Evolutionary conservation across 495 filamentous ascomycete genomes (phyloP).

Genomic region (Xylaria longipes): DNA sequence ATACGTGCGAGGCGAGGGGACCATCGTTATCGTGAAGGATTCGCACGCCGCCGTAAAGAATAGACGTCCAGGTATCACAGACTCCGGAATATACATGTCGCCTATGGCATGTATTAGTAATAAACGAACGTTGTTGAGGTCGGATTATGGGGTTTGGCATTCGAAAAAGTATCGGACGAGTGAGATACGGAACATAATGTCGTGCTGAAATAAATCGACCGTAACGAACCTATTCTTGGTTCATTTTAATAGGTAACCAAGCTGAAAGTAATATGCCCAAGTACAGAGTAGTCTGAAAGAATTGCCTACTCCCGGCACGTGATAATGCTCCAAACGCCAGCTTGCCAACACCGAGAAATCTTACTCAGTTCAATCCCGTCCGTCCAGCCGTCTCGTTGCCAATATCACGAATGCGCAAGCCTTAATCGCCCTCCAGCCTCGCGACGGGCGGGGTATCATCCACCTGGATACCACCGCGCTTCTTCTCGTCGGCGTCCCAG

Average conservation of each 20-base stretch:
- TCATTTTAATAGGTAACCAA: not conserved
- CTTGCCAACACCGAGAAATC: not conserved
- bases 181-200: not conserved
- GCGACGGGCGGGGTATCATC: constrained; percentile 69
- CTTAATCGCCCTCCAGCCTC: constrained; percentile 41
- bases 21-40: not conserved
- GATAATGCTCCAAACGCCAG: constrained; percentile 9
- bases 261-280: not conserved
- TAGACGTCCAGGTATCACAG: not conserved
- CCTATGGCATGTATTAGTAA: not conserved
- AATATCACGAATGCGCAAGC: not conserved
- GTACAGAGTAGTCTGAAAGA: too few species aligned
- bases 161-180: not conserved
- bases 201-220: not conserved
- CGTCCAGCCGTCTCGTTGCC: not conserved
- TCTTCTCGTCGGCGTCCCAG: constrained; percentile 79
- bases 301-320: not conserved
- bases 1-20: not conserved
- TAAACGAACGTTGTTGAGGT: not conserved
- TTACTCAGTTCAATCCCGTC: not conserved
- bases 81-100: not conserved
- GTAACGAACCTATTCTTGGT: not conserved
- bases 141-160: not conserved
- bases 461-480: constrained; percentile 86
- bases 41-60: not conserved